A percentile compares a stretch with the other conserved stretches of the same genome.
Evolutionary conservation across 2,329 filamentous ascomycete species (phyloP).

Genomic region (Fusarium papillatum): DNA sequence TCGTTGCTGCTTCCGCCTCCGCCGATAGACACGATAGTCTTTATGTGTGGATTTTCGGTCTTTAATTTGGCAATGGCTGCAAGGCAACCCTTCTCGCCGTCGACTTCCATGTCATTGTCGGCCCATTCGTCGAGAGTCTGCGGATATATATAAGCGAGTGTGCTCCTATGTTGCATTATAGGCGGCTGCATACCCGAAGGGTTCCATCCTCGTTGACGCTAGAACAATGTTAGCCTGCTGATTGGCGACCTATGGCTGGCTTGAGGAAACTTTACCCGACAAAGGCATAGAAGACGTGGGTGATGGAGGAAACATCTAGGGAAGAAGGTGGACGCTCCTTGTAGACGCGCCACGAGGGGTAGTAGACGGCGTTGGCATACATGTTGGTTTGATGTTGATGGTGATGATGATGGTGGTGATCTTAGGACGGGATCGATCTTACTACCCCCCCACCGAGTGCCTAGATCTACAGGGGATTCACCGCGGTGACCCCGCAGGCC

Average conservation of each 20-base stretch:
- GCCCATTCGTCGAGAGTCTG: constrained; percentile 72
- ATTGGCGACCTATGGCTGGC: neutral
- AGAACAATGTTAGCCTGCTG: constrained; percentile 19
- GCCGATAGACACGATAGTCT: constrained; percentile 75
- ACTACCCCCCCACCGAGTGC: constrained; percentile 3
- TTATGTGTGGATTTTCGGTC: constrained; percentile 66
- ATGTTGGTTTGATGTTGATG: constrained; percentile 5
- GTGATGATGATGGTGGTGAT: neutral
- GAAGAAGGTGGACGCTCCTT: constrained; percentile 70
- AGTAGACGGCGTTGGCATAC: constrained; percentile 65
- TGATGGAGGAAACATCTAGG: constrained; percentile 67
- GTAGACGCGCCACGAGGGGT: constrained; percentile 76
- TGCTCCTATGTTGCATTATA: neutral
- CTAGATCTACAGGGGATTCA: constrained; percentile 10
- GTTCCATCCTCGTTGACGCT: constrained; percentile 52
- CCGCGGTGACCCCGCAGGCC: constrained; percentile 15
- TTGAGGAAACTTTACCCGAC: constrained; percentile 55
- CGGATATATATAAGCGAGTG: neutral
- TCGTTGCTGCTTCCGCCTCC: constrained; percentile 73
- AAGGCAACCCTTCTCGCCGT: constrained; percentile 72
- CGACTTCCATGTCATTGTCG: constrained; percentile 70
- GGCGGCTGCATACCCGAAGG: constrained; percentile 54
- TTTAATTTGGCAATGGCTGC: constrained; percentile 72
- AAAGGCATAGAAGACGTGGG: constrained; percentile 77
- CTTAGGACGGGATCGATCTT: constrained; percentile 12